phyloP scores from a whole-genome alignment of 169 alveolate species.

The Eimeria tenella region DNA sequence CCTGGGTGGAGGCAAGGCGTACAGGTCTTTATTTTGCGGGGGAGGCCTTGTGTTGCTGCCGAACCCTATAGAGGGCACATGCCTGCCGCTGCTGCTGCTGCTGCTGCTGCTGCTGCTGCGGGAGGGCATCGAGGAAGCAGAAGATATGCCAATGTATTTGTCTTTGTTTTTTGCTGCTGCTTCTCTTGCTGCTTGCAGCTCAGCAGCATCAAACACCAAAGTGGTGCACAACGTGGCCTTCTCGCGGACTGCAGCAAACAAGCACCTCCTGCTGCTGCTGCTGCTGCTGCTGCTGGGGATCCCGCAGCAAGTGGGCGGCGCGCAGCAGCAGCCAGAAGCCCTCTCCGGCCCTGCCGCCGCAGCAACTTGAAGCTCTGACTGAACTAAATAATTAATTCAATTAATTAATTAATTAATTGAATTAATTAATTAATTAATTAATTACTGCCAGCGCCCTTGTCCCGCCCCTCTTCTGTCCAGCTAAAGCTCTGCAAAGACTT shows the following conservation, averaged over 20 bases:
- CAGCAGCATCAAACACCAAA: constrained; percentile 64
- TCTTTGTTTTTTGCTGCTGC: constrained; percentile 60
- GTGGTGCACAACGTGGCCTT: constrained; percentile 49
- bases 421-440: no score
- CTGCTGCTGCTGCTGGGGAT: neutral
- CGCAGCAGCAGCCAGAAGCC: neutral
- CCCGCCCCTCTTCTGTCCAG: constrained; percentile 88
- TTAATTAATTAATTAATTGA: no score
- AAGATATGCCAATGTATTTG: constrained; percentile 64
- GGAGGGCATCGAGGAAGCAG: constrained; percentile 24
- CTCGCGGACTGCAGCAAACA: constrained; percentile 65
- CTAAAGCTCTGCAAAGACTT: constrained; percentile 86
- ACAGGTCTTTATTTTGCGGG: neutral
- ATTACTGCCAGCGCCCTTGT: constrained; percentile 87
- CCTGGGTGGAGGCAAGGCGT: neutral
- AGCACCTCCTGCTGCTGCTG: constrained; percentile 14
- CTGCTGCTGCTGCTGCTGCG: constrained; percentile 63
- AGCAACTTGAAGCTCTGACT: neutral
- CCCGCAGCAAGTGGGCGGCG: no score
- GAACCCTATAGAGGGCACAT: neutral
- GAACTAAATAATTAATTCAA: no score
- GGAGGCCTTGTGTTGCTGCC: constrained; percentile 31
- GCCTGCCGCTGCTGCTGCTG: constrained; percentile 56
- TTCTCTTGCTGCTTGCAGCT: constrained; percentile 68
- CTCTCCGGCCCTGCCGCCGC: neutral